Evolutionary conservation across 108 stramenopile genomes (phyloP).

Genomic region (Fragilaria radians): DNA sequence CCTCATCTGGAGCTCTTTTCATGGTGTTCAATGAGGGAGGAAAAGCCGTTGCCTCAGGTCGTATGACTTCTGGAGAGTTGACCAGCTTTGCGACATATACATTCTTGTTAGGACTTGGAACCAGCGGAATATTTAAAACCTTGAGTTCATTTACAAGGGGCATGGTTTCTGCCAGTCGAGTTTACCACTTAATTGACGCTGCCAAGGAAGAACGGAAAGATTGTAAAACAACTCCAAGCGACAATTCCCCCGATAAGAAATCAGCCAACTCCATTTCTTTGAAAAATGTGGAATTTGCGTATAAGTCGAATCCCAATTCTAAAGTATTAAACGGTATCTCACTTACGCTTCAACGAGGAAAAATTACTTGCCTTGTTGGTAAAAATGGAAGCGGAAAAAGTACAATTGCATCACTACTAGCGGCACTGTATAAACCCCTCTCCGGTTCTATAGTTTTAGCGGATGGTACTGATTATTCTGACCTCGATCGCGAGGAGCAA

Average conservation of each 20-base stretch:
- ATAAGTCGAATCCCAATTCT: slow-evolving; percentile 32
- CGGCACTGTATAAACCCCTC: slow-evolving; percentile 80
- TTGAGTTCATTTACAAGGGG: slow-evolving; percentile 56
- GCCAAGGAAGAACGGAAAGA: slow-evolving; percentile 8
- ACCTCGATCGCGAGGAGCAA: slow-evolving; percentile 37
- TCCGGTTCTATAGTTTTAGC: slow-evolving; percentile 3
- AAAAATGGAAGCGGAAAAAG: slow-evolving; percentile 90
- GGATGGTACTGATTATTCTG: slow-evolving; percentile 18
- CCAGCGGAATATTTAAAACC: slow-evolving; percentile 66
- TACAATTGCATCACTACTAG: slow-evolving; percentile 75
- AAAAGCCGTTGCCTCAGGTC: slow-evolving; percentile 49
- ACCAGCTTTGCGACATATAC: slow-evolving; percentile 81
- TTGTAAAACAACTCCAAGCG: not conserved
- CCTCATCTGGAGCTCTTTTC: slow-evolving; percentile 60
- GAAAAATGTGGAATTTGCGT: slow-evolving; percentile 61
- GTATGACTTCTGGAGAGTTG: slow-evolving; percentile 69
- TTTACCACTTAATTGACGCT: slow-evolving; percentile 31
- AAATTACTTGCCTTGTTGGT: slow-evolving; percentile 88
- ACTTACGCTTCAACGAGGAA: slow-evolving; percentile 59
- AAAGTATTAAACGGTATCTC: slow-evolving; percentile 61
- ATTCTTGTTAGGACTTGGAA: slow-evolving; percentile 79
- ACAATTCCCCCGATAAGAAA: slow-evolving; percentile 5
- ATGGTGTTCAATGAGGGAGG: slow-evolving; percentile 70
- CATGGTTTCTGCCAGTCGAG: slow-evolving; percentile 50
- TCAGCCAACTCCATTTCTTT: slow-evolving; percentile 46